Percentiles rank a stretch among this genome's conserved stretches.
Evolutionary conservation across 352 stramenopile species (phyloP).

Genomic region (Globisporangium perplexum): DNA sequence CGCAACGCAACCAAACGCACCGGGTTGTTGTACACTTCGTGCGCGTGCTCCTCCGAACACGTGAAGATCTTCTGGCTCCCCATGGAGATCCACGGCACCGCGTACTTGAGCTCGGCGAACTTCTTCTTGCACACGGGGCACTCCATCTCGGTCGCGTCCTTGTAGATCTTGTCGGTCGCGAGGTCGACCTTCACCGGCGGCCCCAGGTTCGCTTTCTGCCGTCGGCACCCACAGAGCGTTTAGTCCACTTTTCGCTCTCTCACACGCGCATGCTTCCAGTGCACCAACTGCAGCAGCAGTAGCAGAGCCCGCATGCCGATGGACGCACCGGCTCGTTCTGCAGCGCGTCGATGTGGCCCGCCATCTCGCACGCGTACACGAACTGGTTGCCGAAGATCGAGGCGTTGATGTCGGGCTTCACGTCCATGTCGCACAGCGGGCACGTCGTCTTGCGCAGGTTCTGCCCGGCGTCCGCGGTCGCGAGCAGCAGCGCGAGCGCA

Average conservation of each 20-base stretch:
- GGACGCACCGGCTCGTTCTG: slow-evolving; percentile 62
- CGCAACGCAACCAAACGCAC: slow-evolving; percentile 1
- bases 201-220: slow-evolving; percentile 39
- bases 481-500: slow-evolving; percentile 20
- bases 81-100: slow-evolving; percentile 70
- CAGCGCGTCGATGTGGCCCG: slow-evolving; percentile 70
- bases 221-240: neutral
- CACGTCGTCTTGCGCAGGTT: slow-evolving; percentile 49
- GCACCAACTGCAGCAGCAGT: too few species aligned
- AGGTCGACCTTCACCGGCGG: slow-evolving; percentile 37
- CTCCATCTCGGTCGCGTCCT: slow-evolving; percentile 44
- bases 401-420: slow-evolving; percentile 45
- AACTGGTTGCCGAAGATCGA: slow-evolving; percentile 64
- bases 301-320: too few species aligned
- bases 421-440: slow-evolving; percentile 36
- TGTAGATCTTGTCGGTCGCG: slow-evolving; percentile 63
- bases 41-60: slow-evolving; percentile 54
- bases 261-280: neutral
- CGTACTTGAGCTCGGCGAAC: slow-evolving; percentile 51
- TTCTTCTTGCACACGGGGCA: slow-evolving; percentile 63
- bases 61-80: slow-evolving; percentile 72
- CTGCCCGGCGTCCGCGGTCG: slow-evolving; percentile 24
- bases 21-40: slow-evolving; percentile 47
- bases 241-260: neutral
- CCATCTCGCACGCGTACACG: slow-evolving; percentile 83